Conservation (phyloP, 495 filamentous ascomycete species). For the Articulospora tetracladia region DNA sequence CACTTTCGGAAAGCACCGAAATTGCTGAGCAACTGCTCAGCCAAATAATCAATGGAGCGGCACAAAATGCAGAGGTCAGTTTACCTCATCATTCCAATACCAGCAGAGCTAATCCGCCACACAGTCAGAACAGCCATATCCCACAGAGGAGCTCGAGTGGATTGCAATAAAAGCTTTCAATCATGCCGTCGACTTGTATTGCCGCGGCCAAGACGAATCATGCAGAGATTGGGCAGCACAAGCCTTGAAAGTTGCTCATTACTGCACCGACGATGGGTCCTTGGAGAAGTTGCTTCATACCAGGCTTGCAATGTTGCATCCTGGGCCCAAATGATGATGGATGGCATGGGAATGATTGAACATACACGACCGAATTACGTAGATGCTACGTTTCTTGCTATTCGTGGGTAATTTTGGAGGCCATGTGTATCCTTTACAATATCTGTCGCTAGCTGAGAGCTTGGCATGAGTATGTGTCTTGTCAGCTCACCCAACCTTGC, state of each 20-base stretch:
- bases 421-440: too few species aligned
- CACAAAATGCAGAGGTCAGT: constrained; percentile 37
- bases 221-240: constrained; percentile 63
- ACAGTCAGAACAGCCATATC: constrained; percentile 51
- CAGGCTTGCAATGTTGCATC: constrained; percentile 47
- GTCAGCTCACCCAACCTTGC: too few species aligned
- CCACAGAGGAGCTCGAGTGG: constrained; percentile 71
- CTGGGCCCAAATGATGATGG: not conserved
- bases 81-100: not conserved
- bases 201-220: constrained; percentile 46
- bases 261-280: constrained; percentile 44
- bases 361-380: not conserved
- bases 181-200: constrained; percentile 68
- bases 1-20: constrained; percentile 37
- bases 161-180: constrained; percentile 74
- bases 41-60: constrained; percentile 48
- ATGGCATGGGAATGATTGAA: not conserved
- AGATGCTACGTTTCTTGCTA: not conserved
- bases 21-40: constrained; percentile 53
- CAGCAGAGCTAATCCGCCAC: not conserved
- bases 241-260: constrained; percentile 59
- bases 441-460: too few species aligned
- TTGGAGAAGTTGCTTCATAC: constrained; percentile 50
- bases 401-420: too few species aligned
- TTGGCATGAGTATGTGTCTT: too few species aligned